A percentile compares a stretch with the other conserved stretches of the same genome.
phyloP scores from a whole-genome alignment of 257 asterid genomes.

The Solanum boliviense region DNA sequence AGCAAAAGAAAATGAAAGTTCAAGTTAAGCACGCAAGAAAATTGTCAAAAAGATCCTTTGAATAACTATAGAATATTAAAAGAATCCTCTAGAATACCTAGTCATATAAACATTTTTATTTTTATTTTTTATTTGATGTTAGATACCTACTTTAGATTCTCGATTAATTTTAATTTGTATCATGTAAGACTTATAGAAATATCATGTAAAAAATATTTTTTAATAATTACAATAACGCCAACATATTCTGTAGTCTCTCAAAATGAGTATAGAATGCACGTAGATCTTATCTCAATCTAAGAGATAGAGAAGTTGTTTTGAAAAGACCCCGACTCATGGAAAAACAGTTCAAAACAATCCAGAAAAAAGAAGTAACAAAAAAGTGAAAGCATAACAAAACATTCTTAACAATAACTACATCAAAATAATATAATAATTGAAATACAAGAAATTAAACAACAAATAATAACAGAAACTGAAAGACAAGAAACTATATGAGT shows the following conservation, averaged over 20 bases:
- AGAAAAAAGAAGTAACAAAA: not conserved
- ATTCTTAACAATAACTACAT: not conserved
- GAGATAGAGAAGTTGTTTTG: too few relatives aligned
- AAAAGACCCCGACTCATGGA: accelerated
- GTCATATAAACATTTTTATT: too few relatives aligned
- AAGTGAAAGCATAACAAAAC: not conserved
- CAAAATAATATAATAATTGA: not conserved
- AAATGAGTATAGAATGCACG: too few relatives aligned
- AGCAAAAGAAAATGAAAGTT: not conserved
- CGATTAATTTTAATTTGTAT: too few relatives aligned
- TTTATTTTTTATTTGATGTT: too few relatives aligned
- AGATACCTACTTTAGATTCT: not conserved
- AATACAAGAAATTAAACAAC: too few relatives aligned
- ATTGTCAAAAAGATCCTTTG: too few relatives aligned
- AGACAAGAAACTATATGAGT: too few relatives aligned
- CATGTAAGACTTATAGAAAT: too few relatives aligned
- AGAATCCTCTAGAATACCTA: not conserved
- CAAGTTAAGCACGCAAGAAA: not conserved
- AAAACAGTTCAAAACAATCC: not conserved
- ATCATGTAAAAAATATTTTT: too few relatives aligned
- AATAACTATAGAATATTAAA: too few relatives aligned
- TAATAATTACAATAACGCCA: not conserved
- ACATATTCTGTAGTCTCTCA: not conserved
- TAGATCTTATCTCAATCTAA: not conserved
- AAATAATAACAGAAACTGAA: too few relatives aligned